A percentile compares a stretch with the other conserved stretches of the same genome.
These are phyloP conservation scores for Microcos paniculata DNA, from an alignment of 345 rosid species.

Conservation along the genomic window DNA sequence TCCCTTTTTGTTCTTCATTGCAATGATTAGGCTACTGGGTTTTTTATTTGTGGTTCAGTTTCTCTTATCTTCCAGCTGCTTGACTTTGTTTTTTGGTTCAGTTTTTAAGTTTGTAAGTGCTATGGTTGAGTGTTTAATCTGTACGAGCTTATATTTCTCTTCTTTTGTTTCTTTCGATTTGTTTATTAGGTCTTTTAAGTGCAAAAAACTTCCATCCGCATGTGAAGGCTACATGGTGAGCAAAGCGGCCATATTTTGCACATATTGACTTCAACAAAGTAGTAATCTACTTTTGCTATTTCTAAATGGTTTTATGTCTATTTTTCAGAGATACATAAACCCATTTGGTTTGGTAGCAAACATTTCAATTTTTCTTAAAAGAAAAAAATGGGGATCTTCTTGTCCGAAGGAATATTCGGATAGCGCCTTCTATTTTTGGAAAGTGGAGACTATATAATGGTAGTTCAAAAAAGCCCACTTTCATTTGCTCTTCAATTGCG, in stretches of 20 bases:
- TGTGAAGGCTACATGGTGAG: background rate
- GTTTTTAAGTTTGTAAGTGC: background rate
- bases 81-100: background rate
- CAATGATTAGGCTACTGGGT: too few relatives aligned
- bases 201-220: conserved; percentile 14
- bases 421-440: too few relatives aligned
- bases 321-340: background rate
- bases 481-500: too few relatives aligned
- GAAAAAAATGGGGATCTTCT: background rate
- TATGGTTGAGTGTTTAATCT: background rate
- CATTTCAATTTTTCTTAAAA: background rate
- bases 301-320: background rate
- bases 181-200: background rate
- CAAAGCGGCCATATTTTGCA: conserved; percentile 16
- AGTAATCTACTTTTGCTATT: background rate
- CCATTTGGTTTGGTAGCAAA: conserved; percentile 1
- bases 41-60: background rate
- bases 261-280: background rate
- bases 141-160: background rate
- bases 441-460: too few relatives aligned
- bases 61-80: background rate
- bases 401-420: too few relatives aligned
- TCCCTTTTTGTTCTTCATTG: background rate
- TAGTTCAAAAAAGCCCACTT: too few relatives aligned
- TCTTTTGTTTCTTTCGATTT: background rate